These are phyloP conservation scores for Hericium coralloides DNA, from an alignment of 768 basidiomycete species.

Conservation along the genomic window DNA sequence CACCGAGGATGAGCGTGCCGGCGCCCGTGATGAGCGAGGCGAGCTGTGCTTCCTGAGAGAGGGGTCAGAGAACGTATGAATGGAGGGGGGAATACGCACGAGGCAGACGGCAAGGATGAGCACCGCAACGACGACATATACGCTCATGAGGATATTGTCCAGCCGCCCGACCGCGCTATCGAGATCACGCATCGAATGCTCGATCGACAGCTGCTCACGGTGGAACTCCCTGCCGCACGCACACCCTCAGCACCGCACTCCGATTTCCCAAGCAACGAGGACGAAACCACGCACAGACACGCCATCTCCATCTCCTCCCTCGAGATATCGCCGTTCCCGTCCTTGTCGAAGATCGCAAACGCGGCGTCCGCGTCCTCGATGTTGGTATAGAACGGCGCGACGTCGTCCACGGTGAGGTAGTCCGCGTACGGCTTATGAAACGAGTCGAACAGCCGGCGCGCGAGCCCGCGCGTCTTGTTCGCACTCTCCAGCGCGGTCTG, in stretches of 20 bases:
- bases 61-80: slow-evolving; percentile 2
- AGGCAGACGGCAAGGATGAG: slow-evolving; percentile 82
- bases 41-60: slow-evolving; percentile 58
- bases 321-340: slow-evolving; percentile 63
- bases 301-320: slow-evolving; percentile 71
- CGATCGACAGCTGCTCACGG: slow-evolving; percentile 75
- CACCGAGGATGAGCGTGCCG: slow-evolving; percentile 49
- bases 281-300: slow-evolving; percentile 38
- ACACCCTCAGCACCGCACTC: not conserved
- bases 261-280: not conserved
- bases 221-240: slow-evolving; percentile 55
- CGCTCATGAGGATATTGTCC: slow-evolving; percentile 79
- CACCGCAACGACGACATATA: slow-evolving; percentile 62
- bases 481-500: slow-evolving; percentile 69
- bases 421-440: slow-evolving; percentile 57
- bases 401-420: slow-evolving; percentile 55
- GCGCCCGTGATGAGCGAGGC: slow-evolving; percentile 70
- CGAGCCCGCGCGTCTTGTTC: slow-evolving; percentile 63
- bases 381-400: slow-evolving; percentile 60
- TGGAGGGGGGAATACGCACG: slow-evolving; percentile 29
- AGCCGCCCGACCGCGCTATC: slow-evolving; percentile 83
- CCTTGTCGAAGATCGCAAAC: slow-evolving; percentile 61
- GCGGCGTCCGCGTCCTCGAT: slow-evolving; percentile 60
- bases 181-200: slow-evolving; percentile 81
- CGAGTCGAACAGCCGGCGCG: slow-evolving; percentile 80